These are phyloP conservation scores for Tetradesmus obliquus DNA, from an alignment of 139 green algal genomes.

Conservation along the genomic window DNA sequence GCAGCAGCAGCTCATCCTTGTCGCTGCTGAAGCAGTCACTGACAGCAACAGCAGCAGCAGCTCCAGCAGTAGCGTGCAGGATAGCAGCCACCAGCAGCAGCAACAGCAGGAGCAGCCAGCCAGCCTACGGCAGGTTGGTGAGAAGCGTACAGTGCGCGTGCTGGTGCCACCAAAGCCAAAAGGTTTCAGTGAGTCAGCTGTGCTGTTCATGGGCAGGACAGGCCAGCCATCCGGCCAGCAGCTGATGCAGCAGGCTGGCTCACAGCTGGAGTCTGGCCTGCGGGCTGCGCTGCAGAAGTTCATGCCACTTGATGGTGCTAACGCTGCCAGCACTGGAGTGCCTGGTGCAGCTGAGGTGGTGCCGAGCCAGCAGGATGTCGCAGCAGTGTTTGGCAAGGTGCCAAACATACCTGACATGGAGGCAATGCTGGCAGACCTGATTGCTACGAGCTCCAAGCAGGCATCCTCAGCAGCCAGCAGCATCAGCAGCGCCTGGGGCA, in stretches of 20 bases:
- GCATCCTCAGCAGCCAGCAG: not conserved
- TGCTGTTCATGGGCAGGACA: not conserved
- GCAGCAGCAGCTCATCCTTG: not conserved
- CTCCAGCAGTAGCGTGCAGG: not conserved
- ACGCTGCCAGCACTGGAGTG: not conserved
- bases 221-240: not conserved
- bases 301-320: not conserved
- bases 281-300: not conserved
- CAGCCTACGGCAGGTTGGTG: not conserved
- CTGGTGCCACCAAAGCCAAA: not conserved
- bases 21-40: not conserved
- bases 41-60: not conserved
- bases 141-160: not conserved
- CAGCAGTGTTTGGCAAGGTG: not conserved
- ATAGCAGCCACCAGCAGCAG: not conserved
- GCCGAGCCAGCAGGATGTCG: not conserved
- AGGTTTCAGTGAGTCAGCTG: not conserved
- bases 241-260: not conserved
- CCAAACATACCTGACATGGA: not conserved
- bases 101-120: not conserved
- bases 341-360: not conserved
- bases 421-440: not conserved
- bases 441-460: not conserved
- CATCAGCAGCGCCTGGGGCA: slow-evolving; percentile 12
- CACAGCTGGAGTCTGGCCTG: too few relatives aligned